Evolutionary conservation across 768 basidiomycete genomes (phyloP).

Genomic region (Kwoniella shandongensis): DNA sequence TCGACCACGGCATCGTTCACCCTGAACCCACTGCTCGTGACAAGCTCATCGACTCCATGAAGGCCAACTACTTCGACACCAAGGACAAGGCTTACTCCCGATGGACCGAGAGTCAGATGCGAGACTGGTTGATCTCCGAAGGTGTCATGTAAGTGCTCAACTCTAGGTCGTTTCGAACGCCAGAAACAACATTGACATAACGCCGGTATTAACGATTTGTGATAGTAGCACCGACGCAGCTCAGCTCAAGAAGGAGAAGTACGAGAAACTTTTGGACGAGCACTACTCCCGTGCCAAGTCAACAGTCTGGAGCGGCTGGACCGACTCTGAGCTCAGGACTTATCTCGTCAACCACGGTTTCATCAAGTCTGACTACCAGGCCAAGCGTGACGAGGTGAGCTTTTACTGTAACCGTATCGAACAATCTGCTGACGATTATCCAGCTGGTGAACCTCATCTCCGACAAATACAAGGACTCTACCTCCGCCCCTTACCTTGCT

Average conservation of each 20-base stretch:
- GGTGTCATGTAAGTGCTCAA: conserved; percentile 48
- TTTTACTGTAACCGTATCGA: too few relatives aligned
- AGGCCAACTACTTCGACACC: conserved; percentile 70
- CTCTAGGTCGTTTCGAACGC: neutral
- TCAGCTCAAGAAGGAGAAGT: conserved; percentile 65
- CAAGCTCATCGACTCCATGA: conserved; percentile 67
- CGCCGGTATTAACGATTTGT: conserved; percentile 20
- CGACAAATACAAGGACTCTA: conserved; percentile 62
- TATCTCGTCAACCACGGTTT: conserved; percentile 77
- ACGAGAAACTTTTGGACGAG: conserved; percentile 66
- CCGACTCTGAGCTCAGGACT: conserved; percentile 69
- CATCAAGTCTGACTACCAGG: conserved; percentile 69
- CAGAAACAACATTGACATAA: conserved; percentile 6
- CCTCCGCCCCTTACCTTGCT: conserved; percentile 67
- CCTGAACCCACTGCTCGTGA: conserved; percentile 62
- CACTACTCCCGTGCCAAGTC: conserved; percentile 56
- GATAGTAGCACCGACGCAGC: conserved; percentile 46
- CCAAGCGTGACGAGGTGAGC: conserved; percentile 66
- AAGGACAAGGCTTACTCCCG: conserved; percentile 53
- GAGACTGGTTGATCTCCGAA: conserved; percentile 52
- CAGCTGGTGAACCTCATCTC: conserved; percentile 65
- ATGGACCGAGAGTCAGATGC: conserved; percentile 49
- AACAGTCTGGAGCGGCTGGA: conserved; percentile 60
- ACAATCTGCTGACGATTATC: neutral
- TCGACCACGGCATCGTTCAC: conserved; percentile 71